Percentiles rank a stretch among this genome's conserved stretches.
Evolutionary conservation across 2,329 filamentous ascomycete genomes (phyloP).

Genomic region (Ophiostoma sp.): DNA sequence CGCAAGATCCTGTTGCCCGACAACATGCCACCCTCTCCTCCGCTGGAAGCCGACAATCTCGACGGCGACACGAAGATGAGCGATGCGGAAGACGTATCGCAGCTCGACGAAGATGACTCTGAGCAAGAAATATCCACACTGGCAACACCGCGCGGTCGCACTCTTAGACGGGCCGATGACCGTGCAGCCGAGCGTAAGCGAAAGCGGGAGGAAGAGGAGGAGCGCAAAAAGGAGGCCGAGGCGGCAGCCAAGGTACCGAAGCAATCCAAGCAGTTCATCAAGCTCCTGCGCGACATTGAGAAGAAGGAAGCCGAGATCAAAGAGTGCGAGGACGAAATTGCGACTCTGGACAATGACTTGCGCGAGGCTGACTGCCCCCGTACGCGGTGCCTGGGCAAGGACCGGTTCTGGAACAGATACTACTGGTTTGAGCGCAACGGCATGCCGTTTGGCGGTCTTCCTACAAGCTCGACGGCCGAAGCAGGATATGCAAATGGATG

Average conservation of each 20-base stretch:
- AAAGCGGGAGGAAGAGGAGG: conserved; percentile 64
- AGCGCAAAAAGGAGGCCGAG: conserved; percentile 61
- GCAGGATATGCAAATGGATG: conserved; percentile 91
- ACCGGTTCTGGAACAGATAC: conserved; percentile 96
- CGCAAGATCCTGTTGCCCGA: conserved; percentile 67
- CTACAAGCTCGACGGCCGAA: conserved; percentile 77
- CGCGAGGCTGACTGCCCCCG: conserved; percentile 90
- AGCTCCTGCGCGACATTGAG: conserved; percentile 81
- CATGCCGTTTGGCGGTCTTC: conserved; percentile 89
- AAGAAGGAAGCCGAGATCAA: conserved; percentile 77
- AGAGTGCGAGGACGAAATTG: conserved; percentile 79
- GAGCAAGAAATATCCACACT: conserved; percentile 59
- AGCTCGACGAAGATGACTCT: conserved; percentile 57
- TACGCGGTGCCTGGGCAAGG: conserved; percentile 82
- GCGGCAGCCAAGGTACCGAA: conserved; percentile 63
- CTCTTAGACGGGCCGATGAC: conserved; percentile 59
- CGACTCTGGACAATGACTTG: conserved; percentile 80
- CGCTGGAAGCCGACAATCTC: conserved; percentile 44
- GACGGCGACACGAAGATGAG: conserved; percentile 58
- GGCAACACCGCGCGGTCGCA: conserved; percentile 48
- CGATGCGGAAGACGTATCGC: conserved; percentile 59
- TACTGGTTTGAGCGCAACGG: conserved; percentile 99
- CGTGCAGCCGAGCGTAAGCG: conserved; percentile 71
- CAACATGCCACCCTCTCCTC: conserved; percentile 62
- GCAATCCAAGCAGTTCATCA: conserved; percentile 83